Conservation (phyloP, 2,329 filamentous ascomycete species). For the Graphilbum sp. region DNA sequence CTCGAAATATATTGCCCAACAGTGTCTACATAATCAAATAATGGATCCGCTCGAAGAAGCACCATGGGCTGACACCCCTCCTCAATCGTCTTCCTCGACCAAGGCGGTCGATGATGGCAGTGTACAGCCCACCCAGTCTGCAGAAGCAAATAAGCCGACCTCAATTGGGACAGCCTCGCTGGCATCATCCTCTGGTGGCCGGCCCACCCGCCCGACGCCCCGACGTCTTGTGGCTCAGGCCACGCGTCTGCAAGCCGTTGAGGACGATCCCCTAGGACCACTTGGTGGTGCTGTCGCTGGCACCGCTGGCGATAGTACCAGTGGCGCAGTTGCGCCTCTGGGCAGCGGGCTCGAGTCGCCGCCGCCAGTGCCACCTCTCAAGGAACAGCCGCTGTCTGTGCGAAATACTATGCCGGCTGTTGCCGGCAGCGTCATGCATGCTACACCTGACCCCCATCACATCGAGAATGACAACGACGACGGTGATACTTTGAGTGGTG, state of each 20-base stretch:
- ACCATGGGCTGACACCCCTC: conserved; percentile 33
- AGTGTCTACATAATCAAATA: no score
- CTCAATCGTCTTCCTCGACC: conserved; percentile 10
- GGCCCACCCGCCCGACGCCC: conserved; percentile 29
- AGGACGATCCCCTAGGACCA: conserved; percentile 60
- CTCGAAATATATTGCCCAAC: no score
- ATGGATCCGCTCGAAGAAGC: conserved; percentile 36
- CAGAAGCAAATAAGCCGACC: conserved; percentile 13
- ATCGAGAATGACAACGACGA: conserved; percentile 50
- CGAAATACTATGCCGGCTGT: conserved; percentile 39
- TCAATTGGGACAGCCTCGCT: conserved; percentile 11
- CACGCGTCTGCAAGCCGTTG: conserved; percentile 61
- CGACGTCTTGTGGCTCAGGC: conserved; percentile 57
- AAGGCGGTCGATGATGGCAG: conserved; percentile 6
- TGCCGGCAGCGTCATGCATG: conserved; percentile 15
- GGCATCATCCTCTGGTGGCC: conserved; percentile 16
- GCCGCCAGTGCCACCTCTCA: conserved; percentile 53
- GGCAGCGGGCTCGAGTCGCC: conserved; percentile 23
- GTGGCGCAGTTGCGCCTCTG: neutral
- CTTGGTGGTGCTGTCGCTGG: conserved; percentile 35
- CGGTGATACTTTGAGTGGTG: conserved; percentile 14
- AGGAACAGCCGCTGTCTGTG: conserved; percentile 43
- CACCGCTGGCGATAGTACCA: neutral
- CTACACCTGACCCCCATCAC: conserved; percentile 41
- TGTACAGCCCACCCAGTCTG: conserved; percentile 14